Conservation (phyloP, 2,329 filamentous ascomycete species). For the Emergomyces africanus region DNA sequence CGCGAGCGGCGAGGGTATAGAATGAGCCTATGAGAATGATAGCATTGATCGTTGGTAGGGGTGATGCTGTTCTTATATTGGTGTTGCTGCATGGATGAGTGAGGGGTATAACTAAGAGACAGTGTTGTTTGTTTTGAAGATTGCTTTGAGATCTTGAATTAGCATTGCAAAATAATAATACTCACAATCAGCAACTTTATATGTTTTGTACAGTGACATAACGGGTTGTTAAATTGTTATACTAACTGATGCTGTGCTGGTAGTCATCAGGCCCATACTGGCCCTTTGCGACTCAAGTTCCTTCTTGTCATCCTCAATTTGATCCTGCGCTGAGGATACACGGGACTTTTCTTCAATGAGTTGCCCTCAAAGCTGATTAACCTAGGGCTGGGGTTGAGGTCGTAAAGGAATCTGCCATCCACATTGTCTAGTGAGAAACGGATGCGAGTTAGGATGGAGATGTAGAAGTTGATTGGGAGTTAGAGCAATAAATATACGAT, state of each 20-base stretch:
- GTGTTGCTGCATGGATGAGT: background rate
- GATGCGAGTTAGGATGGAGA: background rate
- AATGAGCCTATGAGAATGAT: slow-evolving; percentile 1
- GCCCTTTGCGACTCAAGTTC: background rate
- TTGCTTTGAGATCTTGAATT: background rate
- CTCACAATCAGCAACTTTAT: background rate
- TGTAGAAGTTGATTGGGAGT: background rate
- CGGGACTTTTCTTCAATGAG: background rate
- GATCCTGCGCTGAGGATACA: background rate
- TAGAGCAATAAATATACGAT: too few species aligned
- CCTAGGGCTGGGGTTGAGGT: background rate
- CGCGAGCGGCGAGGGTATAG: slow-evolving; percentile 9
- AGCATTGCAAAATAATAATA: background rate
- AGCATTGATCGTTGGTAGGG: background rate
- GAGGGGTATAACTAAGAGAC: background rate
- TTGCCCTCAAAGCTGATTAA: slow-evolving; percentile 2
- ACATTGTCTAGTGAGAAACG: background rate
- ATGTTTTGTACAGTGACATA: background rate
- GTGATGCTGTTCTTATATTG: background rate
- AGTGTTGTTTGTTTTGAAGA: background rate
- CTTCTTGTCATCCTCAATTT: background rate
- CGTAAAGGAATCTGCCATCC: background rate
- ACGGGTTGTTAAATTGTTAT: background rate
- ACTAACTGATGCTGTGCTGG: background rate
- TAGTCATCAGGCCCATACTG: background rate